Conservation (phyloP, 2,329 filamentous ascomycete genomes). For the Thermoascus crustaceus region DNA sequence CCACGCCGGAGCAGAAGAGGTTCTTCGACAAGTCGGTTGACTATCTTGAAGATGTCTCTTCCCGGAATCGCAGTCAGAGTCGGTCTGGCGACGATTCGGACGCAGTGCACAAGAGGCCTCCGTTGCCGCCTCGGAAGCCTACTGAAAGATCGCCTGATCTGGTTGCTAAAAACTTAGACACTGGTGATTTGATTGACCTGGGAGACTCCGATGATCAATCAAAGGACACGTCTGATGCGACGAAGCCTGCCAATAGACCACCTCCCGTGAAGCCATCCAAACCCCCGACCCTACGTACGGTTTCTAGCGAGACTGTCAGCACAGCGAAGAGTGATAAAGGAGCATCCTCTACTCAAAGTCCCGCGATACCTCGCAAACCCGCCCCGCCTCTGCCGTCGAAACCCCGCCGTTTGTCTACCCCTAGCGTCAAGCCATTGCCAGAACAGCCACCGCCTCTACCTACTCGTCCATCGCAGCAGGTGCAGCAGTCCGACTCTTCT, state of each 20-base stretch:
- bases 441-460: conserved; percentile 20
- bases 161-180: conserved; percentile 19
- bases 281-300: conserved; percentile 33
- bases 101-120: conserved; percentile 24
- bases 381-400: conserved; percentile 29
- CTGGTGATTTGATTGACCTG: conserved; percentile 33
- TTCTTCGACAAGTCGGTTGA: conserved; percentile 67
- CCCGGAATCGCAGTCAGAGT: conserved; percentile 18
- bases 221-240: conserved; percentile 9
- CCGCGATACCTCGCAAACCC: conserved; percentile 27
- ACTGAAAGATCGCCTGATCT: conserved; percentile 11
- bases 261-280: conserved; percentile 39
- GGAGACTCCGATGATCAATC: conserved; percentile 22
- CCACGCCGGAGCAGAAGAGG: conserved; percentile 61
- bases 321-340: conserved; percentile 3
- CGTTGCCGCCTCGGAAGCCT: conserved; percentile 32
- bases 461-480: conserved; percentile 14
- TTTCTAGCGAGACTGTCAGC: conserved; percentile 17
- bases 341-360: conserved; percentile 6
- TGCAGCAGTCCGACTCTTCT: no score
- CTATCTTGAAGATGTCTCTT: conserved; percentile 18
- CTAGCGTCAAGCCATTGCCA: conserved; percentile 12
- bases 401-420: conserved; percentile 21
- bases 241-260: conserved; percentile 13
- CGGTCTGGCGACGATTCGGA: conserved; percentile 21